Evolutionary conservation across 495 filamentous ascomycete species (phyloP), one percentile per base, ranked within the genome.

Genomic region (Cercophora newfieldiana): DNA sequence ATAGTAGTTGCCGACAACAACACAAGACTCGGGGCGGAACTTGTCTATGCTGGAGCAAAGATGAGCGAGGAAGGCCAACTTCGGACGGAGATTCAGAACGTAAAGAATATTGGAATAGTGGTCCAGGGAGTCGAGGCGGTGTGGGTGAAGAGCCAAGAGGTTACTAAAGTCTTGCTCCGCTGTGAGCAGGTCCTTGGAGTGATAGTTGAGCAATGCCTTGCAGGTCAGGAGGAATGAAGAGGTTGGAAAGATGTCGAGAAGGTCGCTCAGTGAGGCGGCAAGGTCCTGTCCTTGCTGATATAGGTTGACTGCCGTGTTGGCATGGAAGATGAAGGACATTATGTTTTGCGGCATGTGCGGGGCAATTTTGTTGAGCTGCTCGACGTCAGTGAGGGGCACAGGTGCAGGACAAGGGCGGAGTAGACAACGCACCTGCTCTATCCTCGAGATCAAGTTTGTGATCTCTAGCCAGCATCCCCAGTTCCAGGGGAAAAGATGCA

Each of bases 401-500:
- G 28, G n/a, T n/a, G n/a, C n/a, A 24, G 53, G 10, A 14, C 2
- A 44, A 16, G 8, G 28, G n/a, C 16, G 10, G 6, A 19, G 2
- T 6, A 7, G 16, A 7, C 16, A 31, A 79, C 87, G 70, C 76
- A 97, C 91, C 72, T 97, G 93, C 77, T 96, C 91, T n/a, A 89
- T 76, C 37, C 83, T 83, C 61, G 86, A 88, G 25, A 88, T 87
- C 21, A 97, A 78, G 21, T 96, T 83, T 19, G 88, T 88, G 63
- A 99, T 82, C 76, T 98, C 96, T 25, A 93, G 82, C 96, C 96
- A 99, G 26, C 92, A 91, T 1, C 93, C 93, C 96, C 96, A 99
- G 75, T 98, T 96, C 81, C 91, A 96, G 3, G 94, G 90, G 71
- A 90, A 93, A 53, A 89, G 77, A 72, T 94, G 90, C 7, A 97